Conservation (phyloP, 176 grass and related monocot species). For the Stipa capillata region DNA sequence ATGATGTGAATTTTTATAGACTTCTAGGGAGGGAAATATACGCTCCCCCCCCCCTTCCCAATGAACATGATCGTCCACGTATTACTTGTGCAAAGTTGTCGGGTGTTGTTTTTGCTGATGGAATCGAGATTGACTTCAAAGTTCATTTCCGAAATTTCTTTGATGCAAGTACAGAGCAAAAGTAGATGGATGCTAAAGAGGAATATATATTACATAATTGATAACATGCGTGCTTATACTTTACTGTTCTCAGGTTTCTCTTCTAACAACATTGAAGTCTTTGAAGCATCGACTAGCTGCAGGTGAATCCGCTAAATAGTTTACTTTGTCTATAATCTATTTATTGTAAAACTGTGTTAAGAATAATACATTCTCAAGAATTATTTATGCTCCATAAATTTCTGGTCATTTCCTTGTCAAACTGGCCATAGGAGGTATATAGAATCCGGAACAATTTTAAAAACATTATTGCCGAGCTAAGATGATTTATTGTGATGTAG, state of each 20-base stretch:
- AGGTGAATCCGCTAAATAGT: conserved; percentile 48
- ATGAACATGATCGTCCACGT: neutral
- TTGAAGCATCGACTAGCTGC: conserved; percentile 92
- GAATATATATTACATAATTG: neutral
- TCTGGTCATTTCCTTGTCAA: neutral
- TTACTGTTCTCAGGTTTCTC: conserved; percentile 44
- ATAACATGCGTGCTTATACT: neutral
- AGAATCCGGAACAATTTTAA: too few species aligned
- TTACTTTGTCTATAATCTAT: conserved; percentile 5
- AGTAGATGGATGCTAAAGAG: neutral
- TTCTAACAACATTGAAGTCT: conserved; percentile 72
- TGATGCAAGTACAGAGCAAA: neutral
- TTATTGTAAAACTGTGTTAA: neutral
- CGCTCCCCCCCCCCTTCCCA: too few species aligned
- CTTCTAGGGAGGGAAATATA: too few species aligned
- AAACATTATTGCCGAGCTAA: neutral
- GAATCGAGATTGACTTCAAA: neutral
- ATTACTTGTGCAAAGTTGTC: neutral
- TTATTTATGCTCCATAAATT: too few species aligned
- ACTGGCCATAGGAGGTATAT: neutral
- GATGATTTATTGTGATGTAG: neutral
- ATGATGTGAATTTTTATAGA: too few species aligned
- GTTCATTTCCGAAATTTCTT: neutral
- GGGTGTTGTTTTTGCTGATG: neutral
- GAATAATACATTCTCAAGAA: neutral